Percentiles rank a stretch among this genome's conserved stretches.
Evolutionary conservation across 1,139 yeast genomes (phyloP).

Genomic region (Eremothecium sinecaudum): DNA sequence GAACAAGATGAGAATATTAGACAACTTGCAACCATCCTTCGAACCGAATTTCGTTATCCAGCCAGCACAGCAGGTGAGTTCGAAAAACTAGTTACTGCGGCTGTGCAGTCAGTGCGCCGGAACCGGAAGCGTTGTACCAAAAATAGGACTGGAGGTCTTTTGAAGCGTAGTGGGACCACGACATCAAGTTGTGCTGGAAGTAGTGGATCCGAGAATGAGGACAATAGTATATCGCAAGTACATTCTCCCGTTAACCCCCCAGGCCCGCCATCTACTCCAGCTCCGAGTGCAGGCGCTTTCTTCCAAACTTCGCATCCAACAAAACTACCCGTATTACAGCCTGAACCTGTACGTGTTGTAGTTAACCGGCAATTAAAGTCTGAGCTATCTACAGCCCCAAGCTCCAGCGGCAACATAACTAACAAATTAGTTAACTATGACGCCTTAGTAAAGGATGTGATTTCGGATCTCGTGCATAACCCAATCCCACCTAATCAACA

Average conservation of each 20-base stretch:
- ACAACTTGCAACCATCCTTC: constrained; percentile 63
- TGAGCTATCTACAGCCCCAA: background rate
- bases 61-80: constrained; percentile 55
- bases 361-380: background rate
- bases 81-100: constrained; percentile 84
- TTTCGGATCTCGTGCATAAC: constrained; percentile 22
- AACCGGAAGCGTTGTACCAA: constrained; percentile 49
- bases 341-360: constrained; percentile 8
- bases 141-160: constrained; percentile 6
- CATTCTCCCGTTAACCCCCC: constrained; percentile 5
- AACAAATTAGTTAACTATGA: constrained; percentile 10
- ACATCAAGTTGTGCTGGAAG: constrained; percentile 2
- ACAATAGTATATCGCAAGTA: constrained; percentile 2
- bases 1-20: constrained; percentile 81
- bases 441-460: constrained; percentile 21
- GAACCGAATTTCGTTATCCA: constrained; percentile 69
- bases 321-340: constrained; percentile 7
- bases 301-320: constrained; percentile 3
- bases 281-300: constrained; percentile 5
- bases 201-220: constrained; percentile 14
- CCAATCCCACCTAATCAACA: constrained; percentile 25
- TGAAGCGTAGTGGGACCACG: constrained; percentile 3
- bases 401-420: constrained; percentile 2
- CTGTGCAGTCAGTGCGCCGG: constrained; percentile 71
- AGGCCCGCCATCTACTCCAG: background rate